Conservation (phyloP, 768 basidiomycete genomes). For the Trametes villosa region DNA sequence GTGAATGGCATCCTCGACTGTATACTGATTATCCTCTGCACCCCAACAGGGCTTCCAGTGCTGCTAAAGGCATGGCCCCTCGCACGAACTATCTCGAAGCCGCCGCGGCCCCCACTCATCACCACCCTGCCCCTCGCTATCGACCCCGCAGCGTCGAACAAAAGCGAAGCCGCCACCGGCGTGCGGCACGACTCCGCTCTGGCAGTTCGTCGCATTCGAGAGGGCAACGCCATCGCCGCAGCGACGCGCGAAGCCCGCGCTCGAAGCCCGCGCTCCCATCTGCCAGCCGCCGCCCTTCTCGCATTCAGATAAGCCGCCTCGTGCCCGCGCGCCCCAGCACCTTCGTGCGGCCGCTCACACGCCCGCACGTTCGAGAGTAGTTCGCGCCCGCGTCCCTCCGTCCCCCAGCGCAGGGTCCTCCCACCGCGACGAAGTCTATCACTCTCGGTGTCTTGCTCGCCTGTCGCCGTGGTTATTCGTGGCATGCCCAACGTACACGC, state of each 20-base stretch:
- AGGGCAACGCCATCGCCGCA: constrained; percentile 12
- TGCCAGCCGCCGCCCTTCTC: not conserved
- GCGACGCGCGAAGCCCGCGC: not conserved
- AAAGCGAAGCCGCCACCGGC: not conserved
- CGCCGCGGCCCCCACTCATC: not conserved
- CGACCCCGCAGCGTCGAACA: not conserved
- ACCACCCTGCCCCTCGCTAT: not conserved
- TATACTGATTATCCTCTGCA: not conserved
- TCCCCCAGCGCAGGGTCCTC: not conserved
- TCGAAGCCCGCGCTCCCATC: constrained; percentile 15
- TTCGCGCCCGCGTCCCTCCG: not conserved
- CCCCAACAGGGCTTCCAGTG: not conserved
- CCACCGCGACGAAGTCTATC: constrained; percentile 7
- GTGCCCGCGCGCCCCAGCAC: constrained; percentile 2
- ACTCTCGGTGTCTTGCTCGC: constrained; percentile 8
- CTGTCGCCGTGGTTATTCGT: not conserved
- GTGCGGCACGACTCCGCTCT: not conserved
- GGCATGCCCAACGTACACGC: not conserved
- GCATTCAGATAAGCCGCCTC: constrained; percentile 21
- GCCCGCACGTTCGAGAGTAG: constrained; percentile 9
- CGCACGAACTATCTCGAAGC: constrained; percentile 4
- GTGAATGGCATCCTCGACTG: not conserved
- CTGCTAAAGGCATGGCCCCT: not conserved
- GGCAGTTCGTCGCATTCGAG: not conserved
- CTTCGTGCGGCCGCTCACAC: not conserved